Evolutionary conservation across 371 early-diverging fungal genomes (phyloP), one percentile per base, ranked within the genome.

Genomic region (Mortierella sp.): DNA sequence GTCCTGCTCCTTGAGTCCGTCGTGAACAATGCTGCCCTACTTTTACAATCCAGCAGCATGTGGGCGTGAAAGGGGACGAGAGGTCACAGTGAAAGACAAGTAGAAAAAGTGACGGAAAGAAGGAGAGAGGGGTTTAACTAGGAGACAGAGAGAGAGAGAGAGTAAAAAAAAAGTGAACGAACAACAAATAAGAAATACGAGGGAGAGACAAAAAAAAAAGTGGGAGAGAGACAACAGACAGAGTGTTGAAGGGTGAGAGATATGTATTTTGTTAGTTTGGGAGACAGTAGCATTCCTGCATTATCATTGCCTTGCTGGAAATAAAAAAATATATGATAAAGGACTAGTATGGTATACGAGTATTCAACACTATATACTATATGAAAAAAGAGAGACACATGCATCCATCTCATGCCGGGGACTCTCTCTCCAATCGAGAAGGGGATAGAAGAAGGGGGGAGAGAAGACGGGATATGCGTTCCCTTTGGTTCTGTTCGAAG

Each of bases 131-230:
- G 52, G 28, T 47, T 14, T 52, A 8, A 21, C 31, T 31, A 31
- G 44, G 73, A 31, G 55, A 55, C 31, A 28, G 73, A 47, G 50
- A 7, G 31, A n/a, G n/a, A n/a, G n/a, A 42, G 31, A n/a, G 72
- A 44, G n/a, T 21, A 8, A 8, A 26, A 48, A 26, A 44, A 31
- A 16, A 52, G 50, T 52, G 47, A 70, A 54, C 65, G 16, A 77
- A 28, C 38, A 77, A 54, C 28, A 19, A 28, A 48, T 44, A 70
- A 21, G 54, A 44, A 26, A 71, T 44, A 70, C 34, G 54, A 76
- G 54, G 44, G 47, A 57, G 45, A 71, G 28, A 26, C 42, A 55
- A 42, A 72, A 45, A 70, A 70, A 70, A 70, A 70, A n/a, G 19
- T 16, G 26, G n/a, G n/a, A n/a, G n/a, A n/a, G n/a, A n/a, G n/a